Conservation (phyloP, 495 filamentous ascomycete species). For the Aspergillus taichungensis region DNA sequence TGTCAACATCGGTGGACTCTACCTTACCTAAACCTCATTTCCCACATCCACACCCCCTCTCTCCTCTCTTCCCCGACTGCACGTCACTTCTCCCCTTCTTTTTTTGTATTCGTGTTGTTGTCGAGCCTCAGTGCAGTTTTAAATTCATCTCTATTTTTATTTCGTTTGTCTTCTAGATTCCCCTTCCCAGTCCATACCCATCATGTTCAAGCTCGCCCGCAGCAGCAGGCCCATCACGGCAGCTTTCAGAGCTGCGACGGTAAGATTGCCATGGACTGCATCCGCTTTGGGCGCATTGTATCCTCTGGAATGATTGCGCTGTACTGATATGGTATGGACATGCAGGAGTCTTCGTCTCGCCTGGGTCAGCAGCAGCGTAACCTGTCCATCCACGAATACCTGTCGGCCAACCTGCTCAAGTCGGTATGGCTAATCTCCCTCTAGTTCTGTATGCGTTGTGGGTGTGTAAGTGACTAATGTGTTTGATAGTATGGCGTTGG, state of each 20-base stretch:
- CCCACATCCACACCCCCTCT: background rate
- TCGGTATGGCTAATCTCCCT: conserved; percentile 41
- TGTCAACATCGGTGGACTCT: too few relatives aligned
- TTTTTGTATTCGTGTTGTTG: conserved; percentile 1
- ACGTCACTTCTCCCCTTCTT: conserved; percentile 3
- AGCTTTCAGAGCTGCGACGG: conserved; percentile 56
- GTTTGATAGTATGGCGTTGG: conserved; percentile 77
- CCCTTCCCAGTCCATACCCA: conserved; percentile 4
- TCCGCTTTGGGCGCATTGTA: background rate
- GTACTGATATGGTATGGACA: conserved; percentile 10
- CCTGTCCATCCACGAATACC: conserved; percentile 95
- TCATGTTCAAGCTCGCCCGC: conserved; percentile 69
- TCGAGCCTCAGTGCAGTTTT: conserved; percentile 4
- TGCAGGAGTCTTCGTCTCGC: conserved; percentile 40
- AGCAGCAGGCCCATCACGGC: conserved; percentile 57
- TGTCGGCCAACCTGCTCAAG: conserved; percentile 81
- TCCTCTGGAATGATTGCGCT: conserved; percentile 4
- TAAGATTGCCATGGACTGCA: conserved; percentile 26
- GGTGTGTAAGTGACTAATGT: conserved; percentile 13
- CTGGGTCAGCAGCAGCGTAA: conserved; percentile 62
- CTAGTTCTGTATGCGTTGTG: background rate
- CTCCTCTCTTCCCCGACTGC: conserved; percentile 1
- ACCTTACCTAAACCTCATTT: conserved; percentile 7
- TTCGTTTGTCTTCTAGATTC: conserved; percentile 1
- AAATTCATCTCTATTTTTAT: conserved; percentile 17